Evolutionary conservation across 176 grass and related monocot genomes (phyloP), one percentile per base, ranked within the genome.

Genomic region (Triticum urartu): DNA sequence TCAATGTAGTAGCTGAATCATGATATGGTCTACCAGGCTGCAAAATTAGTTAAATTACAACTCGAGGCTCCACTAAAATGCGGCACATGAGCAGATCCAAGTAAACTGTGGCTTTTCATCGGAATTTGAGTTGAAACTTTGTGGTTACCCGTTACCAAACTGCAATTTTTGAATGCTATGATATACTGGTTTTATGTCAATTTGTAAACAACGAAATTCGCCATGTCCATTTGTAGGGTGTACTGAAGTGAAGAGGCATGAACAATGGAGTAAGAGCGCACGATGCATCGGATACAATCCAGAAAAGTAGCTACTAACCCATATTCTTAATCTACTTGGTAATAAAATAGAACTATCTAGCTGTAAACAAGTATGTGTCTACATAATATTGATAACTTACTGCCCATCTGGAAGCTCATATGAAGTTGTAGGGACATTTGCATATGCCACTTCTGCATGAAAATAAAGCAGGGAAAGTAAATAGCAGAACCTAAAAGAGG

Each of bases 361-460:
- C 71, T 35, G 69, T 54, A 52, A 84, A 89, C 7, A 78, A 30
- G 62, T 63, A 4, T 54, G 56, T 54, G 18, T 40, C 18, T 65
- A 78, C 79, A 80, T 68, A 68, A 80, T 75, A 63, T 64, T 17
- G 59, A 12, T 64, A 94, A 94, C 96, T 95, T 95, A 98, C 96
- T 94, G 96, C 64, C 96, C 96, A 85, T 98, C 96, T 64, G 96
- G 96, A 92, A 95, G 96, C 90, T 98, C 96, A 69, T 98, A 98
- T 30, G 96, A 86, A 88, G 93, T 95, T 32, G 94, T 95, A 64
- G 96, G 96, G 86, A 98, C 96, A 90, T 98, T 95, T 76, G 96
- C 96, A 98, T 98, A 98, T 85, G 93, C 87, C 83, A 77, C 85
- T 89, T 98, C 96, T 98, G 96, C 87, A 89, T 66, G 74, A 77